These are phyloP conservation scores for Aspergillus sclerotioniger DNA, from an alignment of 495 filamentous ascomycete genomes.

Conservation along the genomic window DNA sequence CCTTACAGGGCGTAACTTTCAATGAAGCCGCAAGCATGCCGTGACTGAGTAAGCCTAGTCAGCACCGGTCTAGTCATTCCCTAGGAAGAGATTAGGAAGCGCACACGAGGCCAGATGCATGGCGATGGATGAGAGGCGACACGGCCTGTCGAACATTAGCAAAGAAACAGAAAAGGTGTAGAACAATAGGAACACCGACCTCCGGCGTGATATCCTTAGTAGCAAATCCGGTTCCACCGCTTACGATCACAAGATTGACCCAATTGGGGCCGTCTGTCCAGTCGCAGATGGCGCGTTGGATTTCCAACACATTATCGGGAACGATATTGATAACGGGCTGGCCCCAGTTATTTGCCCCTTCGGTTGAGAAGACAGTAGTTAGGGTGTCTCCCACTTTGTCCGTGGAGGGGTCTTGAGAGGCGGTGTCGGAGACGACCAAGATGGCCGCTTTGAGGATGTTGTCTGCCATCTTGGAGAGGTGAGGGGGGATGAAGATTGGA, in stretches of 20 bases:
- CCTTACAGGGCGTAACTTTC: constrained; percentile 83
- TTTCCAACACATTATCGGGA: constrained; percentile 70
- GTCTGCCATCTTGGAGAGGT: constrained; percentile 18
- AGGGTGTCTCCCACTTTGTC: constrained; percentile 68
- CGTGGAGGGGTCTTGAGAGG: constrained; percentile 72
- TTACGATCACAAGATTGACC: constrained; percentile 78
- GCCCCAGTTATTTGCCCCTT: constrained; percentile 66
- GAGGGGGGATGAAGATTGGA: background rate
- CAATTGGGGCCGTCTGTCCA: constrained; percentile 64
- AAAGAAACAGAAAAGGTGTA: constrained; percentile 15
- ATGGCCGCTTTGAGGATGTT: constrained; percentile 56
- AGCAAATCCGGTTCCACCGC: constrained; percentile 93
- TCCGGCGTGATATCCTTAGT: constrained; percentile 87
- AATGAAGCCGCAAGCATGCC: constrained; percentile 89
- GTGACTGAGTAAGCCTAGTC: constrained; percentile 55
- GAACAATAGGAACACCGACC: constrained; percentile 41
- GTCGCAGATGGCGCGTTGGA: constrained; percentile 65
- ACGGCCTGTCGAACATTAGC: constrained; percentile 61
- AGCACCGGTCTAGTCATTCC: constrained; percentile 18
- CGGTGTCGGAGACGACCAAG: constrained; percentile 92
- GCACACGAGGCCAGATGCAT: constrained; percentile 85
- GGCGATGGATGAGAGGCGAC: constrained; percentile 73
- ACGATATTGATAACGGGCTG: constrained; percentile 70
- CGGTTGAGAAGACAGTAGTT: constrained; percentile 61
- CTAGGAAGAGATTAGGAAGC: constrained; percentile 23